phyloP scores from a whole-genome alignment of 2,329 filamentous ascomycete genomes.

The Ceratocystiopsis brevicomis region DNA sequence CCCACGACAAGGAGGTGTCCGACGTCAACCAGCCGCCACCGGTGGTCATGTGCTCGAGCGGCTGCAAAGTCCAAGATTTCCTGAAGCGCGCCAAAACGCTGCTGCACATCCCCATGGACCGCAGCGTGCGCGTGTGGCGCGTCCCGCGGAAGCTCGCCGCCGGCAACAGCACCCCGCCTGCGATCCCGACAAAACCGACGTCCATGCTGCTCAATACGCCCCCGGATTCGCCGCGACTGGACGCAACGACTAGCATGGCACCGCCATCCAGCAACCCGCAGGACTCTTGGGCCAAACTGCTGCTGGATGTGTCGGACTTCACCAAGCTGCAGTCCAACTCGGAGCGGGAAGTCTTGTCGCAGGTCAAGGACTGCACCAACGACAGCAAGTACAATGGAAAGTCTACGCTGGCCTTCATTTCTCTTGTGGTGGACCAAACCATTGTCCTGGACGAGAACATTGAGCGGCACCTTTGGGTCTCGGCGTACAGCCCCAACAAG shows the following conservation, averaged over 20 bases:
- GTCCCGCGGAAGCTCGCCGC: constrained; percentile 29
- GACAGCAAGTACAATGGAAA: constrained; percentile 64
- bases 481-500: constrained; percentile 21
- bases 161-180: constrained; percentile 8
- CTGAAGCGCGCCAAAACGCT: constrained; percentile 52
- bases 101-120: constrained; percentile 45
- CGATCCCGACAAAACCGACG: too few relatives aligned
- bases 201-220: constrained; percentile 11
- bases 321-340: constrained; percentile 39
- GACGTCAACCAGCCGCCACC: constrained; percentile 42
- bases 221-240: constrained; percentile 10
- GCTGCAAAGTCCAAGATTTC: constrained; percentile 54
- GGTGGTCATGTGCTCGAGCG: constrained; percentile 51
- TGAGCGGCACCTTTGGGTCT: constrained; percentile 37
- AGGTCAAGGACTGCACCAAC: constrained; percentile 46
- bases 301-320: constrained; percentile 46
- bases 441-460: constrained; percentile 72
- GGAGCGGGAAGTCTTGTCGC: constrained; percentile 43
- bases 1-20: constrained; percentile 39
- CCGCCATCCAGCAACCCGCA: constrained; percentile 6
- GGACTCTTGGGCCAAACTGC: constrained; percentile 24
- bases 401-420: constrained; percentile 43
- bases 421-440: constrained; percentile 52
- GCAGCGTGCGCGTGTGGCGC: constrained; percentile 62
- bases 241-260: too few relatives aligned